A percentile compares a stretch with the other conserved stretches of the same genome.
Conservation (phyloP, 2,329 filamentous ascomycete species). For the Teratosphaeria epicoccoides region DNA sequence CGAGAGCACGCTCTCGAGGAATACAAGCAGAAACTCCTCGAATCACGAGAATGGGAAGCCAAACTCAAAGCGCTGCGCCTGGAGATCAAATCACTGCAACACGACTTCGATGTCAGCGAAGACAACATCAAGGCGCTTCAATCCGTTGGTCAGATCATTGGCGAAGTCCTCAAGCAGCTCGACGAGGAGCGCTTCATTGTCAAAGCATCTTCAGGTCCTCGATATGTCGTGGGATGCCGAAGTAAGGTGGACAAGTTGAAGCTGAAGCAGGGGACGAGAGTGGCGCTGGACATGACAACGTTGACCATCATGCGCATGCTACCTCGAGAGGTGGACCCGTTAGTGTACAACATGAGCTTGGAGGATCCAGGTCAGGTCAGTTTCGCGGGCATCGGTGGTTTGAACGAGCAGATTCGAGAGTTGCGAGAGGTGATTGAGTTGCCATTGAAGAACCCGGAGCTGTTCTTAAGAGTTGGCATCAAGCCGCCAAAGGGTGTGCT, state of each 20-base stretch:
- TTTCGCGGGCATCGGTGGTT: slow-evolving; percentile 91
- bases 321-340: slow-evolving; percentile 90
- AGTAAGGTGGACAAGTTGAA: slow-evolving; percentile 97
- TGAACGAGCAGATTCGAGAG: slow-evolving; percentile 98
- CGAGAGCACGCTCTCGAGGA: slow-evolving; percentile 41
- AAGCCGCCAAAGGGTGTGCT: slow-evolving; percentile 97
- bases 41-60: slow-evolving; percentile 96
- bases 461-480: slow-evolving; percentile 93
- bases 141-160: slow-evolving; percentile 98
- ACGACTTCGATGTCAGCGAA: slow-evolving; percentile 92
- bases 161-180: slow-evolving; percentile 95
- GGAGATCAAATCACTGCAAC: slow-evolving; percentile 91
- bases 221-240: slow-evolving; percentile 96
- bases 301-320: slow-evolving; percentile 99
- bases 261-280: slow-evolving; percentile 95
- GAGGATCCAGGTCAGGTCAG: slow-evolving; percentile 96
- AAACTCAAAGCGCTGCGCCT: slow-evolving; percentile 90
- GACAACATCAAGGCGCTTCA: slow-evolving; percentile 99
- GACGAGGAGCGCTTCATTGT: slow-evolving; percentile 99
- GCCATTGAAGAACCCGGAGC: slow-evolving; percentile 94
- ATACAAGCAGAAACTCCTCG: slow-evolving; percentile 52
- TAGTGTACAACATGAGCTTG: slow-evolving; percentile 99
- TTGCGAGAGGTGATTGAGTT: slow-evolving; percentile 95
- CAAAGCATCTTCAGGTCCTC: slow-evolving; percentile 90
- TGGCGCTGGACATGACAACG: slow-evolving; percentile 97